phyloP scores from a whole-genome alignment of 192 early-diverging fungal species.

The Mortierella alpina region DNA sequence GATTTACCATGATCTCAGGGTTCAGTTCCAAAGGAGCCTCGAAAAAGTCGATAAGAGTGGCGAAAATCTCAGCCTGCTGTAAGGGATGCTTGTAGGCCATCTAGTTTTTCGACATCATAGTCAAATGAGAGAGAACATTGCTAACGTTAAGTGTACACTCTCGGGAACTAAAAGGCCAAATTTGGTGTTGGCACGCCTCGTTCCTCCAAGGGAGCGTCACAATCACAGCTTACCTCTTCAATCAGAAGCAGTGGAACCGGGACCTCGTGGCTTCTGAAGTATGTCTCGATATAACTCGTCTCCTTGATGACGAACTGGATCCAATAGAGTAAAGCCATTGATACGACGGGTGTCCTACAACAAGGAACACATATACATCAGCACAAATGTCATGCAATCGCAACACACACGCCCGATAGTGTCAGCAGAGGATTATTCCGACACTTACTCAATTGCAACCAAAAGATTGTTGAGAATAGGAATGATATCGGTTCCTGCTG shows the following conservation, averaged over 20 bases:
- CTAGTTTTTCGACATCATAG: conserved; percentile 3
- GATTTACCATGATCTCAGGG: conserved; percentile 68
- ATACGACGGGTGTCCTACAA: conserved; percentile 62
- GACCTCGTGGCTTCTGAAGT: conserved; percentile 72
- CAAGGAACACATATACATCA: not conserved
- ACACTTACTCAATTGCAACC: conserved; percentile 57
- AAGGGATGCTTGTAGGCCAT: conserved; percentile 79
- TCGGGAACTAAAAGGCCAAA: not conserved
- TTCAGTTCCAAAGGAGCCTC: conserved; percentile 64
- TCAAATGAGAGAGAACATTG: not conserved
- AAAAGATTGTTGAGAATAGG: conserved; percentile 54
- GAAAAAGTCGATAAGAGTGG: conserved; percentile 68
- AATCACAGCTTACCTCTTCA: conserved; percentile 65
- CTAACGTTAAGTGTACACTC: not conserved
- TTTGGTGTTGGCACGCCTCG: not conserved
- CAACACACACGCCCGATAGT: not conserved
- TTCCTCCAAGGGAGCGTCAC: not conserved
- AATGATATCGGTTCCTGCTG: conserved; percentile 54
- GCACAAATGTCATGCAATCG: not conserved
- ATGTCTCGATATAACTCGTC: conserved; percentile 75
- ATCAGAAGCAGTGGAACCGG: conserved; percentile 71
- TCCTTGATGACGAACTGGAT: conserved; percentile 69
- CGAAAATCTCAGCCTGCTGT: conserved; percentile 73
- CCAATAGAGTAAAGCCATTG: conserved; percentile 72
- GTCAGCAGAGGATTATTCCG: not conserved